Conservation (phyloP, 768 basidiomycete species). For the Leccinellum rugosiceps region DNA sequence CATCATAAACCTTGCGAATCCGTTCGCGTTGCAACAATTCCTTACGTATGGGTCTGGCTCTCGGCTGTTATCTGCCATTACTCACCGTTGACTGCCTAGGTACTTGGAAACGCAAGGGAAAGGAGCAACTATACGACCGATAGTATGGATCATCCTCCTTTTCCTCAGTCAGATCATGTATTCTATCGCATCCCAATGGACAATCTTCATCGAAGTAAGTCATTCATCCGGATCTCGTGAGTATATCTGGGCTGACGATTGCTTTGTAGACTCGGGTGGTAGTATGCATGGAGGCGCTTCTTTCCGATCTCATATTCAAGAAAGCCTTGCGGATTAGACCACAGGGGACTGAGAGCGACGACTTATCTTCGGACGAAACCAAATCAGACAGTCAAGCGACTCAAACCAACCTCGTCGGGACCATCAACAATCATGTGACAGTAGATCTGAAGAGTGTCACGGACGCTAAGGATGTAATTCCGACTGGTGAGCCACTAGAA, state of each 20-base stretch:
- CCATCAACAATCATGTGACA: slow-evolving; percentile 72
- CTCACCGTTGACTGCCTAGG: slow-evolving; percentile 24
- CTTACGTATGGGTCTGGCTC: slow-evolving; percentile 1
- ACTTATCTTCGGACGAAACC: not conserved
- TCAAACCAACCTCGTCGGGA: slow-evolving; percentile 56
- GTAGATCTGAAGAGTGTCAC: slow-evolving; percentile 30
- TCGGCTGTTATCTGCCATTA: not conserved
- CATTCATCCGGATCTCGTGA: not conserved
- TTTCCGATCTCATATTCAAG: slow-evolving; percentile 52
- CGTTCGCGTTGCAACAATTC: slow-evolving; percentile 7
- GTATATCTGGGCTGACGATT: not conserved
- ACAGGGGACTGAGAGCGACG: slow-evolving; percentile 1
- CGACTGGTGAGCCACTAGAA: not conserved
- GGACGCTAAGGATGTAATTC: slow-evolving; percentile 14
- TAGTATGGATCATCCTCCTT: slow-evolving; percentile 63
- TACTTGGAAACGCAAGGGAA: slow-evolving; percentile 56
- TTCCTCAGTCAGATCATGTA: slow-evolving; percentile 44
- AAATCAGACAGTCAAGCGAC: slow-evolving; percentile 20
- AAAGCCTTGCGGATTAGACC: slow-evolving; percentile 56
- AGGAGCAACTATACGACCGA: slow-evolving; percentile 50
- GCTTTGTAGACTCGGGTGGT: slow-evolving; percentile 36
- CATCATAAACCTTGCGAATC: not conserved
- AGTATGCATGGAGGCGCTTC: slow-evolving; percentile 49
- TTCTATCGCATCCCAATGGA: slow-evolving; percentile 49
- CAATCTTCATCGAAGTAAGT: slow-evolving; percentile 37